A percentile compares a stretch with the other conserved stretches of the same genome.
phyloP scores from a whole-genome alignment of 345 rosid genomes.

The Zanthoxylum bungeanum region DNA sequence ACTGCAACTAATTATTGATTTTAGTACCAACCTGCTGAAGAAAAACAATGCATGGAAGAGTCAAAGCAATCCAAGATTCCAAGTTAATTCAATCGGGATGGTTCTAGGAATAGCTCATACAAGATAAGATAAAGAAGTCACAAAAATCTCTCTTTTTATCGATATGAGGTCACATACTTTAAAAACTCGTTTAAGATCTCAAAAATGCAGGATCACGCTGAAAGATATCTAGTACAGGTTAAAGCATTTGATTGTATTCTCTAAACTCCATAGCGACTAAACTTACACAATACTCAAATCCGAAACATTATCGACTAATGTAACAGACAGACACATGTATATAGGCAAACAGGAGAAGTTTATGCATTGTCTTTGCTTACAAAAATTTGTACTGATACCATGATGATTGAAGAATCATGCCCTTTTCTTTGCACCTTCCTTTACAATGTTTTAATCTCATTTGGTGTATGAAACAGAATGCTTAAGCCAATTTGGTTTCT shows the following conservation, averaged over 20 bases:
- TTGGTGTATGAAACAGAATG: slow-evolving; percentile 19
- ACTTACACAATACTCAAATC: not conserved
- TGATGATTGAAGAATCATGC: not conserved
- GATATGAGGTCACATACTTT: not conserved
- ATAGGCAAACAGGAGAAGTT: not conserved
- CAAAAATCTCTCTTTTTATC: no score
- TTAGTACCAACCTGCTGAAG: not conserved
- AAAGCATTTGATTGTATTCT: not conserved
- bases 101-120: not conserved
- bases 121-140: no score
- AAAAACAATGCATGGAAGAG: not conserved
- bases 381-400: not conserved
- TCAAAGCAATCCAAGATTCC: not conserved
- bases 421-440: not conserved
- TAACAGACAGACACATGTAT: not conserved
- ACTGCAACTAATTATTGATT: no score
- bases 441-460: not conserved
- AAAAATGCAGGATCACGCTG: no score
- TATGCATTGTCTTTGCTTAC: not conserved
- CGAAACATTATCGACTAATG: no score
- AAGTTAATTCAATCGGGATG: not conserved
- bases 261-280: not conserved
- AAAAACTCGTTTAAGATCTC: no score
- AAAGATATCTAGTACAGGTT: no score
- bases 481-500: slow-evolving; percentile 14